Evolutionary conservation across 768 basidiomycete genomes (phyloP).

Genomic region (Leucosporidium yakuticum): DNA sequence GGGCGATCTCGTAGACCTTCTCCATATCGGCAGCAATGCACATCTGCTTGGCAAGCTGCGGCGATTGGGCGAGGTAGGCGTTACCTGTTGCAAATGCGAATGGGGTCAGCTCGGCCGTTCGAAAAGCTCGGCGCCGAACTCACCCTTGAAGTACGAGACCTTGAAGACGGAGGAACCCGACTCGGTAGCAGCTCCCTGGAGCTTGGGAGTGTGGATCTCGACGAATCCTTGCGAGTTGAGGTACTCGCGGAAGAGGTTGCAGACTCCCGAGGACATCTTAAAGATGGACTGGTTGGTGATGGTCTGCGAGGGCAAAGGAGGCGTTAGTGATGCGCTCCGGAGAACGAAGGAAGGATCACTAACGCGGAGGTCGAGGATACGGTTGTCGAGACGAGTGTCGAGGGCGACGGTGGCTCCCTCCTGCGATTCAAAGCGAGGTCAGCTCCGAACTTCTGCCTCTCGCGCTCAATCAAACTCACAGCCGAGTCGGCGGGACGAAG

Average conservation of each 20-base stretch:
- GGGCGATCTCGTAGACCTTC: conserved; percentile 91
- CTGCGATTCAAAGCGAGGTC: conserved; percentile 23
- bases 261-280: conserved; percentile 80
- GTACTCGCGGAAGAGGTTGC: conserved; percentile 77
- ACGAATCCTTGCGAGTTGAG: conserved; percentile 68
- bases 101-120: neutral
- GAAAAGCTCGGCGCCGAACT: conserved; percentile 18
- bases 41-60: conserved; percentile 98
- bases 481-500: conserved; percentile 73
- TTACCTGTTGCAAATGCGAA: conserved; percentile 50
- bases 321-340: neutral
- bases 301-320: conserved; percentile 55
- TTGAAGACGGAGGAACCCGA: conserved; percentile 96
- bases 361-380: conserved; percentile 87
- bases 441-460: neutral
- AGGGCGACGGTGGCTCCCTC: conserved; percentile 61
- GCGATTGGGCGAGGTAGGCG: conserved; percentile 92
- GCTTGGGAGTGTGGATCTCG: conserved; percentile 96
- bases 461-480: conserved; percentile 45
- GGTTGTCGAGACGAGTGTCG: conserved; percentile 89
- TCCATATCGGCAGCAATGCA: conserved; percentile 98
- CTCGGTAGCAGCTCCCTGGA: conserved; percentile 95
- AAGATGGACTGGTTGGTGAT: conserved; percentile 95
- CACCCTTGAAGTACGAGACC: conserved; percentile 95
- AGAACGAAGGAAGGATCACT: conserved; percentile 39